Base-by-base conservation (phyloP, 495 filamentous ascomycete genomes). In the Astrocystis sublimbata region DNA sequence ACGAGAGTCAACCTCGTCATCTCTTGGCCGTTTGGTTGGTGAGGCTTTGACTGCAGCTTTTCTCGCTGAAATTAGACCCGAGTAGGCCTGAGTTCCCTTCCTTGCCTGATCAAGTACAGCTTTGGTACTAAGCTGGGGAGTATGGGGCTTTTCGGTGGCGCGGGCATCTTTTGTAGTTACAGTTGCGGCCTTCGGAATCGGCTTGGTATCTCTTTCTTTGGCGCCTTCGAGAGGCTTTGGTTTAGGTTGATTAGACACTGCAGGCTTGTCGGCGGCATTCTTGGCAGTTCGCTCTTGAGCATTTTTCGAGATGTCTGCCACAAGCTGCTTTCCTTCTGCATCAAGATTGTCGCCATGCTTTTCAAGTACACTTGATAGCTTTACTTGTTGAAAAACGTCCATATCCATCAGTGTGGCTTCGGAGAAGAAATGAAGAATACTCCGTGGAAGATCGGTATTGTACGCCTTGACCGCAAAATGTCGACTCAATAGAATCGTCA, bases 321-420 rank as follows among this genome's bases (percentile, higher is more conserved):
- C 41, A 28, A 62, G 50, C 24, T 55, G 12, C 12, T 62, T 62
- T 19, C 49, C 41, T 17, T 56, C 51, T 8, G 83, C 82, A 56
- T 88, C 86, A 4, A 90, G 88, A 59, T 85, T 85, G 70, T 89
- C 90, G 24, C 82, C 75, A 45, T 89, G 85, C 50, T 85, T 83
- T 4, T 83, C 82, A 3, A 86, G 73, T 12, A 89, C 71, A 56
- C 85, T 86, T 30, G 84, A 78, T 40, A 94, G 77, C 65, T 92
- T 93, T 19, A 86, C 85, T 59, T 83, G 86, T 54, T 85, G 80
- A 21, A 68, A 60, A 12, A 61, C 55, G 3, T 61, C 64, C 8
- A 56, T 46, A 9, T 68, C 61, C 35, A 70, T 59, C 0, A 64
- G 61, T 9, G 84, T 79, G 66, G 90, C 89, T 9, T 79, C 78